Conservation (phyloP, 345 rosid species). For the Barbarea vulgaris region DNA sequence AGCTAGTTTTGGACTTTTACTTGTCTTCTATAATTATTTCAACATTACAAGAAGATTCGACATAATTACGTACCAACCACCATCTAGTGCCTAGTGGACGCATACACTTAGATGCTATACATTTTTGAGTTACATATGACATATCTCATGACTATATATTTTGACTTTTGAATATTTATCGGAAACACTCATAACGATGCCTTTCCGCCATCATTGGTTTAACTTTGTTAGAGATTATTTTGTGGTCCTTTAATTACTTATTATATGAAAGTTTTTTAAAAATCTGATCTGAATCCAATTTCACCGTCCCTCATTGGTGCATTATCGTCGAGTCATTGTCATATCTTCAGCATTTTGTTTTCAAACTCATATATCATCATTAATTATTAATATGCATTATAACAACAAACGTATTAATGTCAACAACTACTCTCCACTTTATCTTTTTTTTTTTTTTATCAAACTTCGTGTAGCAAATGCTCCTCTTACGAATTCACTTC, state of each 20-base stretch:
- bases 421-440: not conserved
- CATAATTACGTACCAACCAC: constrained; percentile 8
- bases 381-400: not conserved
- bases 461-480: not conserved
- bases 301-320: not conserved
- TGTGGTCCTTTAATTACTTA: constrained; percentile 16
- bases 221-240: not conserved
- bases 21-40: constrained; percentile 6
- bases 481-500: not conserved
- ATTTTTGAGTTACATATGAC: constrained; percentile 19
- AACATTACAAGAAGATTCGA: not conserved
- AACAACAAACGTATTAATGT: constrained; percentile 12
- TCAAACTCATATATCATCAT: not conserved
- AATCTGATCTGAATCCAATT: not conserved
- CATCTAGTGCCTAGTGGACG: not conserved
- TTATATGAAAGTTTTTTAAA: not conserved
- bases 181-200: not conserved
- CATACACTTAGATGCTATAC: constrained; percentile 14
- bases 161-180: constrained; percentile 1
- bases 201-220: not conserved
- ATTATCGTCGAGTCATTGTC: constrained; percentile 7
- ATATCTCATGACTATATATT: not conserved
- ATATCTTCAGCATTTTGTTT: constrained; percentile 2
- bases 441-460: not conserved
- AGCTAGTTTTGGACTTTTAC: constrained; percentile 18